phyloP scores from a whole-genome alignment of 177 flowering plant genomes.

The Vitis hybrid region DNA sequence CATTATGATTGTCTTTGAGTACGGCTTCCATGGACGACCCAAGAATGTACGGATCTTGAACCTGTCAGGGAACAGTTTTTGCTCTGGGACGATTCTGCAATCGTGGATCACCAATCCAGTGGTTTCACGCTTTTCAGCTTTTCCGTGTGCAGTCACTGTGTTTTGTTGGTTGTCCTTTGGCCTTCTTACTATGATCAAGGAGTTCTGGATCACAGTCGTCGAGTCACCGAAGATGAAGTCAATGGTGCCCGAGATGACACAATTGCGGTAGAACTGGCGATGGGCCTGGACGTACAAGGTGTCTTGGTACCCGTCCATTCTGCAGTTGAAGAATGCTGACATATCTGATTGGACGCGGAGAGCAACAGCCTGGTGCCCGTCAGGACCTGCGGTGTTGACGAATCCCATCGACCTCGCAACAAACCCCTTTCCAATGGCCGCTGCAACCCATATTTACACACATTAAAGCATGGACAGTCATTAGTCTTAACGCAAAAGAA shows the following conservation, averaged over 20 bases:
- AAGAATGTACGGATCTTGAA: conserved; percentile 34
- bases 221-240: conserved; percentile 63
- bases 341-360: conserved; percentile 38
- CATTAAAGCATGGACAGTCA: background rate
- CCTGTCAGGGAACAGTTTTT: conserved; percentile 24
- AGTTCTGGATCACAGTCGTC: conserved; percentile 43
- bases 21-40: conserved; percentile 66
- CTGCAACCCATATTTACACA: conserved; percentile 20
- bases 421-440: conserved; percentile 38
- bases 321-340: conserved; percentile 46
- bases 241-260: conserved; percentile 47
- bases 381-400: conserved; percentile 57
- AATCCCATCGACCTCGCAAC: conserved; percentile 42
- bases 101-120: conserved; percentile 60
- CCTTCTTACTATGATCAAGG: conserved; percentile 36
- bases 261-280: conserved; percentile 56
- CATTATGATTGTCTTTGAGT: conserved; percentile 50
- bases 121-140: conserved; percentile 13
- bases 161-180: conserved; percentile 33
- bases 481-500: background rate
- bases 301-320: conserved; percentile 58
- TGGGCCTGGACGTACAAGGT: conserved; percentile 42
- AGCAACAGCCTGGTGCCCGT: conserved; percentile 58
- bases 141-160: conserved; percentile 49
- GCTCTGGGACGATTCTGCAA: conserved; percentile 47